These are phyloP conservation scores for Salix koriyanagi DNA, from an alignment of 345 rosid genomes.

Conservation along the genomic window DNA sequence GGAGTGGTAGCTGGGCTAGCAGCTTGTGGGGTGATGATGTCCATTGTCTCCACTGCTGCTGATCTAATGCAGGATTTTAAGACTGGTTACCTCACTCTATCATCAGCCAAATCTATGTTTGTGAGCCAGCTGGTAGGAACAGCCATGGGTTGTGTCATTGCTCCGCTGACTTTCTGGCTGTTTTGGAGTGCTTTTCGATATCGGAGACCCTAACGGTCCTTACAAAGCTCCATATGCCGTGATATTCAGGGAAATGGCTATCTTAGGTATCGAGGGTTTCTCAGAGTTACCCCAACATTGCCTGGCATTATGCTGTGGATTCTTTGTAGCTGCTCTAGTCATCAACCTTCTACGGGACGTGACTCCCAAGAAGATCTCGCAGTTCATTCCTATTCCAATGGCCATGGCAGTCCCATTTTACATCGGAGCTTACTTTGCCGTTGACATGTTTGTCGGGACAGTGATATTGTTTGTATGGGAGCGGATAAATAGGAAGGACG, in stretches of 20 bases:
- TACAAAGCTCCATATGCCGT: constrained; percentile 89
- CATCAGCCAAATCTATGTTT: constrained; percentile 92
- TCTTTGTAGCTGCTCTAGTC: constrained; percentile 55
- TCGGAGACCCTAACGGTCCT: constrained; percentile 80
- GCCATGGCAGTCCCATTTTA: constrained; percentile 92
- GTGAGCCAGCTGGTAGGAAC: constrained; percentile 80
- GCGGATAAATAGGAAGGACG: constrained; percentile 50
- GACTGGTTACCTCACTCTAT: constrained; percentile 77
- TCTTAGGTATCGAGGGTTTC: constrained; percentile 72
- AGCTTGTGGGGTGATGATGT: constrained; percentile 87
- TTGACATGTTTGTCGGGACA: constrained; percentile 84
- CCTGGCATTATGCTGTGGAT: constrained; percentile 65
- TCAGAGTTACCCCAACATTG: constrained; percentile 80
- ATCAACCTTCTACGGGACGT: constrained; percentile 66
- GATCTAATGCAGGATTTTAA: constrained; percentile 98
- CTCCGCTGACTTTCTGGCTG: constrained; percentile 85
- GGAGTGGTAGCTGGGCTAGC: constrained; percentile 90
- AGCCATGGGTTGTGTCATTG: constrained; percentile 88
- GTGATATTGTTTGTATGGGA: constrained; percentile 77
- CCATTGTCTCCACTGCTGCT: constrained; percentile 88
- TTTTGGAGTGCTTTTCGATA: constrained; percentile 80
- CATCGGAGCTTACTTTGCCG: constrained; percentile 85
- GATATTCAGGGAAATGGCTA: constrained; percentile 84
- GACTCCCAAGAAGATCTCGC: constrained; percentile 60
- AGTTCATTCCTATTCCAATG: constrained; percentile 84